Evolutionary conservation across 2,329 filamentous ascomycete species (phyloP).

Genomic region (Cylindrodendrum hubeiense): DNA sequence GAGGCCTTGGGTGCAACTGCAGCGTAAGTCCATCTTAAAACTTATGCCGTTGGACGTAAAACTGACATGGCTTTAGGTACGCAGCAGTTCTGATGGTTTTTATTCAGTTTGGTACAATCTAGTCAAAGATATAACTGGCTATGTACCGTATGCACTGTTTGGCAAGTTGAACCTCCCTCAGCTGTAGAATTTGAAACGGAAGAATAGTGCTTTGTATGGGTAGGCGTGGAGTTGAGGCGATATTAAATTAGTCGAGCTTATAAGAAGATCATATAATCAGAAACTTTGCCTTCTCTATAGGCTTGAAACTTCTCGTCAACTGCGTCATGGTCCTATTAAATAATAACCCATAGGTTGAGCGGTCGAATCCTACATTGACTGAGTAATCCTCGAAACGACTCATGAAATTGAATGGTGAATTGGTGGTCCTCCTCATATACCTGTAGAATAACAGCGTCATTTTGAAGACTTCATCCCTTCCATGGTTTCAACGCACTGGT

Average conservation of each 20-base stretch:
- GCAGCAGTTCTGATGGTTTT: slow-evolving; percentile 29
- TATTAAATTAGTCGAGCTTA: background rate
- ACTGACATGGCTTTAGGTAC: slow-evolving; percentile 7
- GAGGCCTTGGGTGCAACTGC: slow-evolving; percentile 36
- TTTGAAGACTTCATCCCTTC: too few relatives aligned
- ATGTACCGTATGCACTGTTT: too few relatives aligned
- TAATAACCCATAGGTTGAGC: background rate
- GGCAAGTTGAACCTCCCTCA: too few relatives aligned
- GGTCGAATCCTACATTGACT: background rate
- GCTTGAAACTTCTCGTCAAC: slow-evolving; percentile 2
- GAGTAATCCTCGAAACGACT: background rate
- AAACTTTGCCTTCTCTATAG: slow-evolving; percentile 13
- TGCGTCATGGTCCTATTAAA: background rate
- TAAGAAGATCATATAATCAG: slow-evolving; percentile 1
- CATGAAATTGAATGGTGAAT: background rate
- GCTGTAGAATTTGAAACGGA: too few relatives aligned
- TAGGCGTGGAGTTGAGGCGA: too few relatives aligned
- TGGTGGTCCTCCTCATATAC: slow-evolving; percentile 2
- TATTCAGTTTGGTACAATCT: slow-evolving; percentile 4
- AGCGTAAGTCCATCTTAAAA: slow-evolving; percentile 20
- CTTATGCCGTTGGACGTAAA: too few relatives aligned
- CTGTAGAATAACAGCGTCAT: background rate
- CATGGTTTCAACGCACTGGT: background rate
- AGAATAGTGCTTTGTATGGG: too few relatives aligned
- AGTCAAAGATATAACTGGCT: too few relatives aligned